Base-by-base conservation (phyloP, 2,329 filamentous ascomycete species). In the Sphaerulina vaccinii region DNA sequence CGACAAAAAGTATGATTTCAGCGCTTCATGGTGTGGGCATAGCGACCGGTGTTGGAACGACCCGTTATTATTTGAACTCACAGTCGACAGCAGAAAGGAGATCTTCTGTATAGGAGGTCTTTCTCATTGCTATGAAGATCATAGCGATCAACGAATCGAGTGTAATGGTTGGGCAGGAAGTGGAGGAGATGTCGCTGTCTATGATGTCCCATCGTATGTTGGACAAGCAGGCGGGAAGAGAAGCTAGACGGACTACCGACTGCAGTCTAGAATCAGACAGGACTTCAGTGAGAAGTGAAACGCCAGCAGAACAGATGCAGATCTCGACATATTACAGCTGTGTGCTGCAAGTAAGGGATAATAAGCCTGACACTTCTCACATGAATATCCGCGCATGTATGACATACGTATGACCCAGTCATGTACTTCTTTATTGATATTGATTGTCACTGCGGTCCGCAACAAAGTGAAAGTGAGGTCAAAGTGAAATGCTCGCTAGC, bases 31-130 rank as follows among this genome's bases (percentile, higher is more conserved):
- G 29, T 21, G 33, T 8, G 23, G 37, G 49, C 57, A 55, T 57
- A 55, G 54, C 57, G 52, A 39, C 9, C n/a, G 51, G 54, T 42
- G 50, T 43, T 40, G 37, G 37, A 21, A 39, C 37, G 18, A 39
- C 5, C n/a, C 21, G 9, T 6, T 21, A 21, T 39, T 13, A 3
- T 19, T 39, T 39, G 9, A 13, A 39, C 16, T 21, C 16, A 21
- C 37, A 21, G 8, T 21, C 37, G 16, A 39, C 16, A 22, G 22
- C 10, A 8, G 3, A 18, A 18, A 18, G 19, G 37, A 39, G 19
- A 13, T 21, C 27, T 32, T 32, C 9, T 32, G 27, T 3, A 32
- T 32, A 7, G 11, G 5, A 32, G n/a, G n/a, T 11, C 10, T 4
- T 1, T 9, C 9, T 13, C 10, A 13, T 32, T 32, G 27, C n/a